Evolutionary conservation across 331 rosid species (phyloP), one percentile per base, ranked within the genome.

Genomic region (Rosa hybrid): DNA sequence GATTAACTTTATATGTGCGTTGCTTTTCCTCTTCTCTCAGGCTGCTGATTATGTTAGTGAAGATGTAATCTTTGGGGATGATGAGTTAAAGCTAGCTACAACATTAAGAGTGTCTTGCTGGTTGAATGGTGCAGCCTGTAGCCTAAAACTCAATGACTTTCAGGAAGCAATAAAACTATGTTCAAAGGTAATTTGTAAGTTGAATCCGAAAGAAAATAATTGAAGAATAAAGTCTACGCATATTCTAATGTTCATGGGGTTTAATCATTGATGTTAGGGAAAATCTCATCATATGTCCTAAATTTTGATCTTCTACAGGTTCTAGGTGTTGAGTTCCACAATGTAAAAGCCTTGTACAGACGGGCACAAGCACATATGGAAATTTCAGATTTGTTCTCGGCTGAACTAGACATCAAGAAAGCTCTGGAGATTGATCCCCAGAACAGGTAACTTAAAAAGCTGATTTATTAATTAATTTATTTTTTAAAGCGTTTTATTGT

Each of bases 41-140:
- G 94, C 88, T 75, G 89, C 74, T 64, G 93, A 90, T 64, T 89
- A 80, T 88, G 87, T 92, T 75, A 30, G 82, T 75, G 88, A 90
- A 72, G 92, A 90, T 57, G 86, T 83, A 69, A 80, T 87, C n/a
- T 86, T 83, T 21, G 86, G 83, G 73, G 87, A 86, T 81, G 80
- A 84, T 67, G 90, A 89, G 77, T 80, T 85, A 76, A 86, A 87
- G 84, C 77, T 80, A 68, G 91, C 84, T 9, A 81, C 80, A 70
- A 63, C 80, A 51, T 74, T 92, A 59, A 87, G 88, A 81, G 76
- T 92, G 45, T 84, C 92, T 2, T 87, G 90, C 84, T 90, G 93
- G 94, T 83, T 92, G 89, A 92, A 92, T 49, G 86, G 90, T 81
- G 94, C 91, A 67, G 91, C 94, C 34, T 92, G 93, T 81, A 80